phyloP scores from a whole-genome alignment of 495 filamentous ascomycete genomes.

The Neurospora discreta region DNA sequence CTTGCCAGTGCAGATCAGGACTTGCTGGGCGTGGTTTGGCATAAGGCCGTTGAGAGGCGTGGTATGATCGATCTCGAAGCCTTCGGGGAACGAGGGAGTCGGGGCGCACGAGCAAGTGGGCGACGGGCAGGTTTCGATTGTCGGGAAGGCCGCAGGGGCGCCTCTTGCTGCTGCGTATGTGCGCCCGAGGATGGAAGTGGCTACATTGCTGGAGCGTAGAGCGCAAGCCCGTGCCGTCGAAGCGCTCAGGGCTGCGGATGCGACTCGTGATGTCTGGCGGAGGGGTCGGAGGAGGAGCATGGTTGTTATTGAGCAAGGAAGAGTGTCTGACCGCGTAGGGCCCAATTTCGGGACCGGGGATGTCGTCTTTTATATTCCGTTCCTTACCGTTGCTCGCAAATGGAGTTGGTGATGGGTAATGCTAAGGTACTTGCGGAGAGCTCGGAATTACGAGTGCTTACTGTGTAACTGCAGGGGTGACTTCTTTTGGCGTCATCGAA shows the following conservation, averaged over 20 bases:
- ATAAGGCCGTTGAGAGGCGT: conserved; percentile 63
- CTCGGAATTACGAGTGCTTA: neutral
- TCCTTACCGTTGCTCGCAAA: neutral
- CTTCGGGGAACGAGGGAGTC: conserved; percentile 51
- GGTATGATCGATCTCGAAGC: conserved; percentile 63
- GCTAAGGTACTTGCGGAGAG: neutral
- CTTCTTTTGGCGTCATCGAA: neutral
- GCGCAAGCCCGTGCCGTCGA: neutral
- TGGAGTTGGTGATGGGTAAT: neutral
- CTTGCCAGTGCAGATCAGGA: conserved; percentile 71
- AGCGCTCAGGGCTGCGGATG: neutral
- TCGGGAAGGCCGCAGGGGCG: conserved; percentile 26
- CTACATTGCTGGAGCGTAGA: neutral
- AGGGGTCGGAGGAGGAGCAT: neutral
- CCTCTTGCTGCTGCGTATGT: neutral
- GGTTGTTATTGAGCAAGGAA: neutral
- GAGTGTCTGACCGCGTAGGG: neutral
- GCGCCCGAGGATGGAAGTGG: neutral
- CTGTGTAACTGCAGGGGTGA: neutral
- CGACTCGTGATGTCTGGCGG: neutral
- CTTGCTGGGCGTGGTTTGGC: conserved; percentile 67
- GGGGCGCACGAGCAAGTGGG: conserved; percentile 60
- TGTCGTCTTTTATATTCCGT: neutral
- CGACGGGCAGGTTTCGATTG: conserved; percentile 54
- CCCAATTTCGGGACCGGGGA: neutral